Conservation (phyloP, 108 stramenopile genomes). For the Hondaea fermentalgiana region DNA sequence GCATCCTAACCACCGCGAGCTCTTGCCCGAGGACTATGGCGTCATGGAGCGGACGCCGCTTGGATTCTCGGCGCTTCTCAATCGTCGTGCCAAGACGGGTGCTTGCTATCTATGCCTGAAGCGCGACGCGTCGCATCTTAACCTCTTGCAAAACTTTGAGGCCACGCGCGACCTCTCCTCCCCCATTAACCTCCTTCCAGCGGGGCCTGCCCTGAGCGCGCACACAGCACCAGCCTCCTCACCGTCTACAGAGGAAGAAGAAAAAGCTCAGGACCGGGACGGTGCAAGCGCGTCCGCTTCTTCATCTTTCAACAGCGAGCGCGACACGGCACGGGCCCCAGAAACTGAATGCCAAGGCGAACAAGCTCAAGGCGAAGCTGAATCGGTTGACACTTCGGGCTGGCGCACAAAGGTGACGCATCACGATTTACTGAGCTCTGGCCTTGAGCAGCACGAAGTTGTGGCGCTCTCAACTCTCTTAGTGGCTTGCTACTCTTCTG, state of each 20-base stretch:
- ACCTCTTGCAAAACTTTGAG: background rate
- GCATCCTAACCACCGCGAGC: background rate
- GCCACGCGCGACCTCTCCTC: background rate
- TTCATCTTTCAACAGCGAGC: too few relatives aligned
- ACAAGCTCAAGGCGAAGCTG: too few relatives aligned
- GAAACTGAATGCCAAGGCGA: too few relatives aligned
- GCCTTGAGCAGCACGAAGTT: too few relatives aligned
- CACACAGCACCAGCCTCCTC: background rate
- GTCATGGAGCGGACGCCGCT: conserved; percentile 7
- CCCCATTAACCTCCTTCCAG: too few relatives aligned
- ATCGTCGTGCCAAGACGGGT: background rate
- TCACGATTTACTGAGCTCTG: too few relatives aligned
- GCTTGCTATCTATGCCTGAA: background rate
- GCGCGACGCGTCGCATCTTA: background rate
- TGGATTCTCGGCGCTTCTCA: background rate
- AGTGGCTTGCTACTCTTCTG: background rate
- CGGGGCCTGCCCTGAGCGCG: background rate
- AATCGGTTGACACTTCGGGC: too few relatives aligned
- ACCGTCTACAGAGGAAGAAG: background rate
- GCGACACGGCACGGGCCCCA: too few relatives aligned
- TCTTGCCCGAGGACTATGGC: background rate
- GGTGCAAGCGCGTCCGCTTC: too few relatives aligned
- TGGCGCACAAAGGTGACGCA: too few relatives aligned
- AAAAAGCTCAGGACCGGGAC: too few relatives aligned
- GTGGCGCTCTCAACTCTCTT: background rate